A percentile compares a stretch with the other conserved stretches of the same genome.
phyloP scores from a whole-genome alignment of 441 rosid species.

The Mallotus repandus region DNA sequence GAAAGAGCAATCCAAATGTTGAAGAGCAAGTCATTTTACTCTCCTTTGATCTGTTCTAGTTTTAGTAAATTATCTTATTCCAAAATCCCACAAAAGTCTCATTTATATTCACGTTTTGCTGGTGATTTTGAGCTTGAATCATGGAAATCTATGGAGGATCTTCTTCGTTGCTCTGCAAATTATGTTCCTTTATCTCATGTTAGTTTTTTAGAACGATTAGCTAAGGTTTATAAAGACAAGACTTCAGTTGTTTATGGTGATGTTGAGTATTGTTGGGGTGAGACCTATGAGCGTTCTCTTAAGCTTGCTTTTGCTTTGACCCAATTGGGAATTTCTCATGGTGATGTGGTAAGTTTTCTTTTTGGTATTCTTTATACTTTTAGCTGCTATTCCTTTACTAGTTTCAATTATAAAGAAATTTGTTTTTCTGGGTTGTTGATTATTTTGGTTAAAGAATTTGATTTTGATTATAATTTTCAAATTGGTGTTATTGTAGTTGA shows the following conservation, averaged over 20 bases:
- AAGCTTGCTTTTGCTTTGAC: slow-evolving; percentile 68
- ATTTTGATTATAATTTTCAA: too few species aligned
- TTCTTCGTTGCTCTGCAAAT: slow-evolving; percentile 52
- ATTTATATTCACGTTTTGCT: slow-evolving; percentile 15
- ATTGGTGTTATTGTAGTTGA: too few species aligned
- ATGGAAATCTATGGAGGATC: slow-evolving; percentile 50
- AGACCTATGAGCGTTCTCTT: slow-evolving; percentile 58
- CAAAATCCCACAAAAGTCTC: not conserved
- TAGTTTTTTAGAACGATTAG: slow-evolving; percentile 60
- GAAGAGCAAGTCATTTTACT: not conserved
- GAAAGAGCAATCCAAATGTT: slow-evolving; percentile 24
- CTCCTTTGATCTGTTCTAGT: not conserved
- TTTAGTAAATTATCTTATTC: not conserved
- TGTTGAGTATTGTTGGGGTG: slow-evolving; percentile 44
- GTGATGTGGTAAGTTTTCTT: slow-evolving; percentile 56
- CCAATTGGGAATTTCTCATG: slow-evolving; percentile 52
- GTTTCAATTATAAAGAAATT: too few species aligned
- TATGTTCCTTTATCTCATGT: slow-evolving; percentile 54
- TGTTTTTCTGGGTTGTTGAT: too few species aligned
- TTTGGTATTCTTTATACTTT: too few species aligned
- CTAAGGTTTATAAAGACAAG: slow-evolving; percentile 54
- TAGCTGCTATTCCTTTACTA: too few species aligned
- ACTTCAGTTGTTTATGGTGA: slow-evolving; percentile 52
- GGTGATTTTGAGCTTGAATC: slow-evolving; percentile 30
- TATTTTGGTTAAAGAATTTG: too few species aligned